Base-by-base conservation (phyloP, 768 basidiomycete species). In the Termitomyces sp. region DNA sequence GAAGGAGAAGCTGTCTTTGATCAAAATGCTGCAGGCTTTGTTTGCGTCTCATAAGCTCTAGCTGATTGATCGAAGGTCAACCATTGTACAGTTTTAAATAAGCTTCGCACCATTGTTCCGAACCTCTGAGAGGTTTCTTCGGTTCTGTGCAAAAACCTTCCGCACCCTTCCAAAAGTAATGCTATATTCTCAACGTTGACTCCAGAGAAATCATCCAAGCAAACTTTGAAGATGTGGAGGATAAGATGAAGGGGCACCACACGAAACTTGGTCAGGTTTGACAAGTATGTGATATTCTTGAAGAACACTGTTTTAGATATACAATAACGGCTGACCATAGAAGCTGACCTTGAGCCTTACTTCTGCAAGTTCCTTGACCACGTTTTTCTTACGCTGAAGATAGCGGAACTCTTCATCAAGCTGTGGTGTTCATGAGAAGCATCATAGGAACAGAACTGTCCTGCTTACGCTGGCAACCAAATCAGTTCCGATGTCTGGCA, bases 361-460 rank as follows among this genome's bases (percentile, higher is more conserved):
- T 72, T 95, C 92, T 14, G 90, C 78, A 2, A 98, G 77, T 68
- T 98, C 95, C 66, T 90, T 90, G 29, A 96, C 87, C 1, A 94
- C 86, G 49, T 91, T 93, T 73, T 92, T 94, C 76, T 98, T 98
- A 55, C 88, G 79, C 65, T 98, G 96, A 13, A 99, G 75, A 65
- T 98, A 99, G 8, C 92, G 84, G 68, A 98, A 95, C 68, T 98
- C 96, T 64, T 98, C 96, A 63, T 98, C 95, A 53, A 99, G 81
- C 95, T 97, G 64, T 26, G 50, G 26, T 47, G 46, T 6, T 36
- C 32, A 26, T 56, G 61, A 60, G 42, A 46, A 20, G 56, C 36
- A 34, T 54, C 34, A 26, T 39, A 5, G 44, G 29, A 4, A 41
- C 26, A 24, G 16, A 56, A 50, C 26, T 32, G 39, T 46, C 13